A percentile compares a stretch with the other conserved stretches of the same genome.
Conservation (phyloP, 2,329 filamentous ascomycete species). For the Sclerotinia sclerotiorum region DNA sequence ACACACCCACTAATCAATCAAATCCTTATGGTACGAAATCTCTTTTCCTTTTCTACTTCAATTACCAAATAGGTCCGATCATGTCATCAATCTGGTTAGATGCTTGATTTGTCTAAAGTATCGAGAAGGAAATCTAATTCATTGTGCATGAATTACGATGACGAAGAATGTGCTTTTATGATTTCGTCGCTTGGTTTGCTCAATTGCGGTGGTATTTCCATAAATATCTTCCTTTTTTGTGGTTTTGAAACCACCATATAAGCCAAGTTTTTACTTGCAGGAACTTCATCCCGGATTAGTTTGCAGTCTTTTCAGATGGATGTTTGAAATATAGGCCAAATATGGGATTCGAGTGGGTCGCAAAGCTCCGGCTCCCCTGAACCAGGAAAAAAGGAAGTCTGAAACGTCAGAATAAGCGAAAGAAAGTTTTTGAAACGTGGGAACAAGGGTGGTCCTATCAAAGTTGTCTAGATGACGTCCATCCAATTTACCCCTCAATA, state of each 20-base stretch:
- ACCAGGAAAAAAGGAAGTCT: background rate
- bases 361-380: background rate
- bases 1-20: background rate
- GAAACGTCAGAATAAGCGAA: slow-evolving; percentile 10
- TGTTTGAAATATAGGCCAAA: background rate
- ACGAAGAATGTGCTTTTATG: slow-evolving; percentile 8
- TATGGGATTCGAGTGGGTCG: slow-evolving; percentile 2
- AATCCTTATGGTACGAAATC: background rate
- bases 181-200: background rate
- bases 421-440: slow-evolving; percentile 1
- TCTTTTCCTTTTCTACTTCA: background rate
- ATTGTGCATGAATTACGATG: slow-evolving; percentile 5
- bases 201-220: background rate
- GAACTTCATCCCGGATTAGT: background rate
- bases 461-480: background rate
- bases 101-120: background rate
- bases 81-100: background rate
- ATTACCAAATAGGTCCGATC: background rate
- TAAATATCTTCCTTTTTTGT: background rate
- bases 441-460: background rate
- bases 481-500: slow-evolving; percentile 16
- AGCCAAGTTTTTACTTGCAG: background rate
- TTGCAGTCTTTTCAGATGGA: slow-evolving; percentile 1
- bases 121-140: background rate
- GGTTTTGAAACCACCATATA: background rate